Conservation (phyloP, 345 rosid species). For the Dovyalis caffra region DNA sequence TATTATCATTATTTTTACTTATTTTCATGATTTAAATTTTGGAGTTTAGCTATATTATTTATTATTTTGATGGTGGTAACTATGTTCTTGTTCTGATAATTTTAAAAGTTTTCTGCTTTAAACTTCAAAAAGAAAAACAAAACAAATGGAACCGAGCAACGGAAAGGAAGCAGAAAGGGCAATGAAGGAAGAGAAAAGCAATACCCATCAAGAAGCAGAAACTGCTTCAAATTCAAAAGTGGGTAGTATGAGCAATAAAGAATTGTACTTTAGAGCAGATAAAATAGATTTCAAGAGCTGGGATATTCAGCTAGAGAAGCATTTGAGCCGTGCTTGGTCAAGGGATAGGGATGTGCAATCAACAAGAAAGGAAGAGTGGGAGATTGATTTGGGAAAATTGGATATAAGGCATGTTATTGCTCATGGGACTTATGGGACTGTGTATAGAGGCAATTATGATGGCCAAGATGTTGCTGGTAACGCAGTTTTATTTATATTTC, state of each 20-base stretch:
- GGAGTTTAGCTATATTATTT: not conserved
- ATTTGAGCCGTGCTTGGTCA: constrained; percentile 35
- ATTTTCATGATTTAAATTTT: not conserved
- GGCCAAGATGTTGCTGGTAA: constrained; percentile 39
- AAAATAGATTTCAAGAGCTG: constrained; percentile 35
- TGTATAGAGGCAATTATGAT: constrained; percentile 36
- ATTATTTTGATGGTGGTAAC: not conserved
- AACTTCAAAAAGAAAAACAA: not conserved
- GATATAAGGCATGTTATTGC: constrained; percentile 30
- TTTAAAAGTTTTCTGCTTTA: not conserved
- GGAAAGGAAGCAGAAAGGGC: constrained; percentile 17
- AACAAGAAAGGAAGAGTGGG: constrained; percentile 28
- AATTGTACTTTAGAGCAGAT: constrained; percentile 29
- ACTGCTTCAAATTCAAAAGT: constrained; percentile 2
- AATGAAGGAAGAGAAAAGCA: not conserved
- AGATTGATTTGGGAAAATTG: constrained; percentile 27
- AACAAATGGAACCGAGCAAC: constrained; percentile 18
- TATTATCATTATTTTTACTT: too few relatives aligned
- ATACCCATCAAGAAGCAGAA: constrained; percentile 1
- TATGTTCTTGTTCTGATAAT: not conserved
- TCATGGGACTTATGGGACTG: constrained; percentile 32
- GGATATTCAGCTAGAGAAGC: constrained; percentile 37
- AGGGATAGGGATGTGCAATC: constrained; percentile 23
- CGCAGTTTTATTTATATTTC: not conserved
- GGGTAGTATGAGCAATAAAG: constrained; percentile 21